phyloP scores from a whole-genome alignment of 2,329 filamentous ascomycete species.

The Colletotrichum godetiae region DNA sequence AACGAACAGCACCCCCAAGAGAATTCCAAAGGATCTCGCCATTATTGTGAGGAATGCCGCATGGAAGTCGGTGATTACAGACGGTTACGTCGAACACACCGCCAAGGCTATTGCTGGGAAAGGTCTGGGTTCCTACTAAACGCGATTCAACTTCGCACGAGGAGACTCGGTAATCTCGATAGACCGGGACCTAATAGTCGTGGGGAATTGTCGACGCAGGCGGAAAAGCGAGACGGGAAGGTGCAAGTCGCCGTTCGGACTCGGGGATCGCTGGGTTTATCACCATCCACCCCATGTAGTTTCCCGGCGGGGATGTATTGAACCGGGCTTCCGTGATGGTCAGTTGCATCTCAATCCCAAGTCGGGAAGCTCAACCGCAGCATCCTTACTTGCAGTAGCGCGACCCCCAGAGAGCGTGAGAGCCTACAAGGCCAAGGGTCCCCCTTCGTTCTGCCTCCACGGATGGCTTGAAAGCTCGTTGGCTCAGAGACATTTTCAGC shows the following conservation, averaged over 20 bases:
- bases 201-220: neutral
- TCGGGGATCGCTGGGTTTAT: slow-evolving; percentile 23
- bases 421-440: neutral
- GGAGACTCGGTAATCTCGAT: neutral
- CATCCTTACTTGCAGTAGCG: slow-evolving; percentile 5
- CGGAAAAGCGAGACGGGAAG: neutral
- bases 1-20: slow-evolving; percentile 10
- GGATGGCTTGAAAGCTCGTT: neutral
- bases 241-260: neutral
- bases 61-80: neutral
- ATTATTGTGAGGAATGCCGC: neutral
- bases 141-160: neutral
- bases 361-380: neutral
- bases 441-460: neutral
- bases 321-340: neutral
- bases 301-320: slow-evolving; percentile 4
- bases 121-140: neutral
- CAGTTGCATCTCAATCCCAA: neutral
- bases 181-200: slow-evolving; percentile 5
- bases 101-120: neutral
- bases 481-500: slow-evolving; percentile 3
- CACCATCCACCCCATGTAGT: slow-evolving; percentile 1
- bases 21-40: neutral
- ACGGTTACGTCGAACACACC: neutral
- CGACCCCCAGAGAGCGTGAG: neutral